These are phyloP conservation scores for Microdochium bolleyi DNA, from an alignment of 2,329 filamentous ascomycete genomes.

Conservation along the genomic window DNA sequence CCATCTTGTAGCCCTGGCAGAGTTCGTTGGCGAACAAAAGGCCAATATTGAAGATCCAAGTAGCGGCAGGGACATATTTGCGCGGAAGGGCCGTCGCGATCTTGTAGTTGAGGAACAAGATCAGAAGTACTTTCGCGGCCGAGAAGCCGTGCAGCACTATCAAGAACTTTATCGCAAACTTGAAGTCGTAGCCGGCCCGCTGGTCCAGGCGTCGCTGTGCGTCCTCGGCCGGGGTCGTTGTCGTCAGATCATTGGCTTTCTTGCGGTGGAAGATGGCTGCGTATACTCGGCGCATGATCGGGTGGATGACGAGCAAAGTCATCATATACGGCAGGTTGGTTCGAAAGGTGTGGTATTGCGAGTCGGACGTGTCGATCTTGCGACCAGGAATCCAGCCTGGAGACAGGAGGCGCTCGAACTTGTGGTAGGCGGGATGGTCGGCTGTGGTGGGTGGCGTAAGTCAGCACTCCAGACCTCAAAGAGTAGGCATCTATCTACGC, in stretches of 20 bases:
- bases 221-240: slow-evolving; percentile 25
- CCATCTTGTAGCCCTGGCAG: slow-evolving; percentile 66
- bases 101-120: slow-evolving; percentile 75
- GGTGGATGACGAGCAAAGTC: slow-evolving; percentile 68
- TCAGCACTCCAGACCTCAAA: background rate
- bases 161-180: slow-evolving; percentile 75
- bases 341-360: slow-evolving; percentile 80
- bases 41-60: slow-evolving; percentile 85
- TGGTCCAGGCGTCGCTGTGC: slow-evolving; percentile 55
- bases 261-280: slow-evolving; percentile 44
- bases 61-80: slow-evolving; percentile 61
- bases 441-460: slow-evolving; percentile 36
- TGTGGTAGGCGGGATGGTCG: slow-evolving; percentile 71
- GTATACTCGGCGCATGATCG: slow-evolving; percentile 66
- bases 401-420: slow-evolving; percentile 62
- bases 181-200: slow-evolving; percentile 73
- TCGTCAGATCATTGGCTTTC: slow-evolving; percentile 12
- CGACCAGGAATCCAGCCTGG: slow-evolving; percentile 89
- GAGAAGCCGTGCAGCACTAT: slow-evolving; percentile 78
- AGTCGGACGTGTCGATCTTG: slow-evolving; percentile 85
- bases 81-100: slow-evolving; percentile 67
- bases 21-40: slow-evolving; percentile 89
- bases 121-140: slow-evolving; percentile 69
- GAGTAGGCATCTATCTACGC: background rate
- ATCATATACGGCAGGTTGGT: slow-evolving; percentile 77